phyloP scores from a whole-genome alignment of 106 monocot species.

The Apostasia shenzhenica region DNA sequence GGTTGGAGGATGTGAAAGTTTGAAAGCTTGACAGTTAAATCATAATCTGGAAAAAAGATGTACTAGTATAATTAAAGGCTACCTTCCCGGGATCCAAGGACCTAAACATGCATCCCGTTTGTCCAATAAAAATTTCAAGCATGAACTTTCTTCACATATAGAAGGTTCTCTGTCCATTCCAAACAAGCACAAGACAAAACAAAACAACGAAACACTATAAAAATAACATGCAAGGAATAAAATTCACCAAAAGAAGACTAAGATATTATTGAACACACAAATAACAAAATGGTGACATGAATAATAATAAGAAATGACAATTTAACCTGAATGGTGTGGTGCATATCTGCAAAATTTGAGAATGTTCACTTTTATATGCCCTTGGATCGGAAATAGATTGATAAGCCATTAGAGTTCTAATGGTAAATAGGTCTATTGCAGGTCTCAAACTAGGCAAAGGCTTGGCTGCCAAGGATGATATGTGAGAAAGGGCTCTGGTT shows the following conservation, averaged over 20 bases:
- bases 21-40: neutral
- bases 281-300: too few species aligned
- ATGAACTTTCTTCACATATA: slow-evolving; percentile 83
- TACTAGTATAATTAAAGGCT: slow-evolving; percentile 2
- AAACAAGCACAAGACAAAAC: slow-evolving; percentile 17
- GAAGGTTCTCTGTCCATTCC: slow-evolving; percentile 54
- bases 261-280: too few species aligned
- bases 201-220: neutral
- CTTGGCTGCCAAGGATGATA: slow-evolving; percentile 42
- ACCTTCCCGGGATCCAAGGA: slow-evolving; percentile 98
- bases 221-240: slow-evolving; percentile 1
- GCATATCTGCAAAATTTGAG: slow-evolving; percentile 69
- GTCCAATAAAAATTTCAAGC: slow-evolving; percentile 77
- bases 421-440: slow-evolving; percentile 60
- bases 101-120: slow-evolving; percentile 89
- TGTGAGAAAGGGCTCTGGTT: slow-evolving; percentile 73
- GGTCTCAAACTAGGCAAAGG: slow-evolving; percentile 49
- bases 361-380: slow-evolving; percentile 72
- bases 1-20: neutral
- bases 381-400: slow-evolving; percentile 77
- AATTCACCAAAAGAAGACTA: neutral
- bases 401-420: slow-evolving; percentile 77
- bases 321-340: slow-evolving; percentile 72
- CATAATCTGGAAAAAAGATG: neutral
- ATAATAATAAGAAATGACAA: neutral